phyloP scores from a whole-genome alignment of 495 filamentous ascomycete genomes.

The Oidiodendron maius region DNA sequence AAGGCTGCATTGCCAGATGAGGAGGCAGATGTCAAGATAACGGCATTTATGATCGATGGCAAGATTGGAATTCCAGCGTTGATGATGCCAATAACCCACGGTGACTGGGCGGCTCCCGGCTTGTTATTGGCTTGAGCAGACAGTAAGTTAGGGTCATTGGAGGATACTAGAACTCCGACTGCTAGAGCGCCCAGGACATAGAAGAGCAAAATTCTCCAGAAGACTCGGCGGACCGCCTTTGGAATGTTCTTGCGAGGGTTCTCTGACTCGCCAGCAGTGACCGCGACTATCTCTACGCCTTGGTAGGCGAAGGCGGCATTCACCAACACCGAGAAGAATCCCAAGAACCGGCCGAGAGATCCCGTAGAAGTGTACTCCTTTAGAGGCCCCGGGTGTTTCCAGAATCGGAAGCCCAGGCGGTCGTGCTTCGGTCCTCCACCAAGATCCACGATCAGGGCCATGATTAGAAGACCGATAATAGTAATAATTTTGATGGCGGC shows the following conservation, averaged over 20 bases:
- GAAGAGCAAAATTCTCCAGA: constrained; percentile 48
- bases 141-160: constrained; percentile 49
- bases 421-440: constrained; percentile 35
- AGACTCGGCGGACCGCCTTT: constrained; percentile 40
- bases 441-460: constrained; percentile 29
- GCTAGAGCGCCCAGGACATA: constrained; percentile 52
- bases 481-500: constrained; percentile 71
- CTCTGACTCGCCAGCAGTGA: constrained; percentile 42
- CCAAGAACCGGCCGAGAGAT: constrained; percentile 34
- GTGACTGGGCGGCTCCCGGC: constrained; percentile 39
- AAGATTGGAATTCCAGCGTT: constrained; percentile 60
- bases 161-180: constrained; percentile 56
- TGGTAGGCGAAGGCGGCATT: constrained; percentile 50
- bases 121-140: constrained; percentile 43
- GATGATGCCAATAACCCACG: constrained; percentile 65
- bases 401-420: constrained; percentile 64
- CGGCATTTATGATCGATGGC: constrained; percentile 57
- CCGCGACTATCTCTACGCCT: constrained; percentile 50
- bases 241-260: constrained; percentile 43
- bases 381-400: constrained; percentile 59
- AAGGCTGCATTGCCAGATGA: constrained; percentile 62
- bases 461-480: constrained; percentile 48
- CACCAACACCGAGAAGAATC: constrained; percentile 37
- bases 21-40: constrained; percentile 70
- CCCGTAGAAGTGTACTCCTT: constrained; percentile 33